These are phyloP conservation scores for Stagonosporopsis vannaccii DNA, from an alignment of 2,329 filamentous ascomycete species.

Conservation along the genomic window DNA sequence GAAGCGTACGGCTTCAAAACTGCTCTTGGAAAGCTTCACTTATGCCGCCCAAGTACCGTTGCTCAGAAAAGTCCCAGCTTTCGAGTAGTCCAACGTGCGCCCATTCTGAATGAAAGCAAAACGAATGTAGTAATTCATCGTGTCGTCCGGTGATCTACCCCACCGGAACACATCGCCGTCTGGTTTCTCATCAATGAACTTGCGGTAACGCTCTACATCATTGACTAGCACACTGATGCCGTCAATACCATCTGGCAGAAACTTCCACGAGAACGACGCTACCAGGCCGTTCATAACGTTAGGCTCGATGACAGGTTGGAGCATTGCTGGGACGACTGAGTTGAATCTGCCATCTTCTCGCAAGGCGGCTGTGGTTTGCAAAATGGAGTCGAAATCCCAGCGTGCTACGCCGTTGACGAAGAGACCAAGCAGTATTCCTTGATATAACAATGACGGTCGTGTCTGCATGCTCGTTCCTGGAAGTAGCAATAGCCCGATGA, in stretches of 20 bases:
- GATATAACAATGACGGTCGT: constrained; percentile 44
- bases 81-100: constrained; percentile 43
- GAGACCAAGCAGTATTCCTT: constrained; percentile 46
- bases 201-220: constrained; percentile 73
- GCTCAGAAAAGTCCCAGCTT: constrained; percentile 32
- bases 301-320: constrained; percentile 25
- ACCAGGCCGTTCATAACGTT: constrained; percentile 56
- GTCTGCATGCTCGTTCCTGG: constrained; percentile 48
- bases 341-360: constrained; percentile 61
- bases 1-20: neutral
- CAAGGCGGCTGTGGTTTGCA: constrained; percentile 81
- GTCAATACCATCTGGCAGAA: constrained; percentile 62
- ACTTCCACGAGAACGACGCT: constrained; percentile 64
- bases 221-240: constrained; percentile 83
- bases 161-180: constrained; percentile 30
- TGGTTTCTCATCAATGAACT: constrained; percentile 32
- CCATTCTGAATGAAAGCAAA: constrained; percentile 43
- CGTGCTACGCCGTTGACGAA: constrained; percentile 49
- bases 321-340: constrained; percentile 63
- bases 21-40: neutral
- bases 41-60: constrained; percentile 40
- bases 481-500: constrained; percentile 44
- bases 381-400: constrained; percentile 62
- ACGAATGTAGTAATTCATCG: constrained; percentile 45
- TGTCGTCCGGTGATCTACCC: constrained; percentile 51